A percentile compares a stretch with the other conserved stretches of the same genome.
Evolutionary conservation across 305 asterid genomes (phyloP).

Genomic region (Salvia sclarea): DNA sequence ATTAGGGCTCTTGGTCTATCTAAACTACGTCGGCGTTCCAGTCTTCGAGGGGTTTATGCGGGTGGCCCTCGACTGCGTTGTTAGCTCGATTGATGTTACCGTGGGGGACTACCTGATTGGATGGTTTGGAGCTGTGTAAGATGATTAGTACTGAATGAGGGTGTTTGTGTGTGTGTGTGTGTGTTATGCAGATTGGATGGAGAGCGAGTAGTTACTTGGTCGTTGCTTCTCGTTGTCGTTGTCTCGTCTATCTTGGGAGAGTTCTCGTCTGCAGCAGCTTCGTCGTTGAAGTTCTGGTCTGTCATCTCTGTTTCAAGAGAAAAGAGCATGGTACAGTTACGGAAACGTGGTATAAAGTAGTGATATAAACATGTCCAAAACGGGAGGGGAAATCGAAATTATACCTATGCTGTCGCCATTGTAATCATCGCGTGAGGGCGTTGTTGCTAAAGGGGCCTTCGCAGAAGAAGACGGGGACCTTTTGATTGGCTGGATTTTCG

Average conservation of each 20-base stretch:
- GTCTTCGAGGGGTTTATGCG: neutral
- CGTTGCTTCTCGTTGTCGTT: slow-evolving; percentile 41
- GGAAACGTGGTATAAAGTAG: neutral
- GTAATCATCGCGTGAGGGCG: slow-evolving; percentile 33
- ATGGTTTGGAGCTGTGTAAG: slow-evolving; percentile 10
- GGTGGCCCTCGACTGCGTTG: slow-evolving; percentile 25
- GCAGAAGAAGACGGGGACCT: slow-evolving; percentile 32
- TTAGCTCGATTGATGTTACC: slow-evolving; percentile 27
- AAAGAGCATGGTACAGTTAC: neutral
- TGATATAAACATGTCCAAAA: neutral
- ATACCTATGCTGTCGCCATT: slow-evolving; percentile 50
- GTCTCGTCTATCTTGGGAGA: slow-evolving; percentile 24
- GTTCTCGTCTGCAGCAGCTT: slow-evolving; percentile 45
- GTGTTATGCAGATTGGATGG: neutral
- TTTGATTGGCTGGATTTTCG: slow-evolving; percentile 34
- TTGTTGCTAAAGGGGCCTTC: slow-evolving; percentile 20
- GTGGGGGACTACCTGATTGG: slow-evolving; percentile 48
- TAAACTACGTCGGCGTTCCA: neutral
- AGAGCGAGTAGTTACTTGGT: slow-evolving; percentile 41
- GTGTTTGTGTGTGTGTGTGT: neutral
- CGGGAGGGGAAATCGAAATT: slow-evolving; percentile 2
- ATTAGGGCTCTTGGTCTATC: neutral
- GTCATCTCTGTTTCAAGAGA: slow-evolving; percentile 48
- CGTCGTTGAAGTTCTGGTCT: slow-evolving; percentile 66
- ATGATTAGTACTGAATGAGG: neutral